A percentile compares a stretch with the other conserved stretches of the same genome.
Conservation (phyloP, 1,139 yeast species). For the Kodamaea derodonti region DNA sequence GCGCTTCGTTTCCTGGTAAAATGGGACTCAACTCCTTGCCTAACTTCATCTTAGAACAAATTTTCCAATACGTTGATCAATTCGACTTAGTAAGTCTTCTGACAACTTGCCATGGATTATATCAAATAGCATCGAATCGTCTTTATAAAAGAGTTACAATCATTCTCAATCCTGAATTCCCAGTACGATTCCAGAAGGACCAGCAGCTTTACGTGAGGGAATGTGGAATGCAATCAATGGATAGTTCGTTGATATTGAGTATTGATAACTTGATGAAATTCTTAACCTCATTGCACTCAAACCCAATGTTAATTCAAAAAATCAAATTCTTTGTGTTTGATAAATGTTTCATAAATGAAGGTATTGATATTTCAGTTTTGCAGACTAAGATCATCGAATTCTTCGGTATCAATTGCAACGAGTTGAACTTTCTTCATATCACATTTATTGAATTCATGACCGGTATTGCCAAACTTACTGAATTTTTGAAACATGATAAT, state of each 20-base stretch:
- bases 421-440: conserved; percentile 32
- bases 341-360: conserved; percentile 22
- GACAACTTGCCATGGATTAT: conserved; percentile 21
- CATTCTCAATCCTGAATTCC: conserved; percentile 28
- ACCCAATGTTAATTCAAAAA: conserved; percentile 19
- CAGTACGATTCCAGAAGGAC: conserved; percentile 17
- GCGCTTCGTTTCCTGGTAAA: too few relatives aligned
- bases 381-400: conserved; percentile 25
- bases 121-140: conserved; percentile 22
- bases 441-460: conserved; percentile 28
- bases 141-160: conserved; percentile 33
- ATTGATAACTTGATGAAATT: conserved; percentile 19
- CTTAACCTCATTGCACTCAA: conserved; percentile 16
- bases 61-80: conserved; percentile 25
- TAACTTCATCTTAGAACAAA: conserved; percentile 11
- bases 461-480: conserved; percentile 25
- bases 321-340: conserved; percentile 34
- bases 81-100: conserved; percentile 28
- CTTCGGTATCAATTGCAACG: conserved; percentile 24
- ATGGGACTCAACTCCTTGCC: too few relatives aligned
- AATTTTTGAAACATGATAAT: conserved; percentile 22
- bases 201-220: conserved; percentile 20
- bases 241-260: conserved; percentile 25
- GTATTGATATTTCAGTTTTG: conserved; percentile 13
- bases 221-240: conserved; percentile 31